These are phyloP conservation scores for Haematococcus lacustris DNA, from an alignment of 139 green algal genomes.

Conservation along the genomic window DNA sequence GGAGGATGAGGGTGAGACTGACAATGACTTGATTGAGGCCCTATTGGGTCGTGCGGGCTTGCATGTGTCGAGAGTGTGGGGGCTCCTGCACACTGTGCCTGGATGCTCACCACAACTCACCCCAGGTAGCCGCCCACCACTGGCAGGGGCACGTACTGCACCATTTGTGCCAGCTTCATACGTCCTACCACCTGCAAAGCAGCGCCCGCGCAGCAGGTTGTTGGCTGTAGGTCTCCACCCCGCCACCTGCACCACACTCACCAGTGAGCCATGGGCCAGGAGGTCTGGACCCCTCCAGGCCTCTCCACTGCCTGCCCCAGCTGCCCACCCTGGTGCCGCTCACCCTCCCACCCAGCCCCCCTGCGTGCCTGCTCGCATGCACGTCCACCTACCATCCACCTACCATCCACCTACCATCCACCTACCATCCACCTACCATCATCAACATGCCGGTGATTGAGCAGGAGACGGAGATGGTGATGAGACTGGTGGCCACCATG, in stretches of 20 bases:
- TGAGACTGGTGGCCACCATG: constrained; percentile 52
- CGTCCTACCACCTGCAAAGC: not conserved
- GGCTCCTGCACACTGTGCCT: not conserved
- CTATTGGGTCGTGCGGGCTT: too few species aligned
- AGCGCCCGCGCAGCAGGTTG: not conserved
- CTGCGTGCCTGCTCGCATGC: too few species aligned
- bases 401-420: too few species aligned
- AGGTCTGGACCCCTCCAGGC: not conserved
- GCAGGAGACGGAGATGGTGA: constrained; percentile 50
- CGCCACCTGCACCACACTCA: too few species aligned
- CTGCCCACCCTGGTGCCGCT: not conserved
- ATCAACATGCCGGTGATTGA: constrained; percentile 59
- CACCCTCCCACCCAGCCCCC: not conserved
- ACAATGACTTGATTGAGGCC: not conserved
- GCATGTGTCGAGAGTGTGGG: too few species aligned
- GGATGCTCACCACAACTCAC: constrained; percentile 17
- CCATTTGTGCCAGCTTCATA: constrained; percentile 44
- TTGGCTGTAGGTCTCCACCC: not conserved
- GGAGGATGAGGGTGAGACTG: not conserved
- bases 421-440: too few species aligned
- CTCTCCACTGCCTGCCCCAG: not conserved
- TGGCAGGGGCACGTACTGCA: constrained; percentile 73
- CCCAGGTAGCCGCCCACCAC: constrained; percentile 68
- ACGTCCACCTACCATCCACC: too few species aligned
- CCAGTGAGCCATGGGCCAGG: too few species aligned